Percentiles rank a stretch among this genome's conserved stretches.
These are phyloP conservation scores for Dothiorella sarmentorum DNA, from an alignment of 2,329 filamentous ascomycete species.

Conservation along the genomic window DNA sequence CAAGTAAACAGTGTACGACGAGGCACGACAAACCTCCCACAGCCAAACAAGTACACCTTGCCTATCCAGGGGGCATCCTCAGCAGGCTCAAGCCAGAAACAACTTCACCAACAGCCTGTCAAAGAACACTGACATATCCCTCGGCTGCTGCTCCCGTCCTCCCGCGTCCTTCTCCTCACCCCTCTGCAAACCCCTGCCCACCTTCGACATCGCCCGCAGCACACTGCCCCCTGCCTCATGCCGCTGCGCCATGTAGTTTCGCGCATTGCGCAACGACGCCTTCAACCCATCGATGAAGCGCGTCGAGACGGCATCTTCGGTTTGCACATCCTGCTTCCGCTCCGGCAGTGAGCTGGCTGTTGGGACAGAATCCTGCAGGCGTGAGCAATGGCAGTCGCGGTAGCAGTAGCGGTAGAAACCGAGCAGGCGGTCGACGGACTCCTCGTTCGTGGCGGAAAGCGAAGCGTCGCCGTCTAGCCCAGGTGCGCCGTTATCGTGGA, in stretches of 20 bases:
- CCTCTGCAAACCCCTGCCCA: constrained; percentile 16
- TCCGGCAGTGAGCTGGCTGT: background rate
- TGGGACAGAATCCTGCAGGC: background rate
- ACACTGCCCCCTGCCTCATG: constrained; percentile 25
- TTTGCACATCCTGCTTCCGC: background rate
- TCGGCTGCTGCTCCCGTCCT: background rate
- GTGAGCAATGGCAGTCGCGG: constrained; percentile 27
- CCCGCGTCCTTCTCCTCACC: no score
- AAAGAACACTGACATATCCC: constrained; percentile 37
- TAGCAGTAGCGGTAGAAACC: constrained; percentile 35
- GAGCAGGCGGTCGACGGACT: constrained; percentile 29
- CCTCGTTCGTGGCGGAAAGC: constrained; percentile 23
- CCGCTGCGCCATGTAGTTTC: constrained; percentile 19
- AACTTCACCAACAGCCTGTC: constrained; percentile 36
- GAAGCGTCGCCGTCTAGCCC: no score
- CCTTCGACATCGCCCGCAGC: constrained; percentile 20
- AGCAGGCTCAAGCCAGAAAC: constrained; percentile 21
- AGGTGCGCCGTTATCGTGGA: background rate
- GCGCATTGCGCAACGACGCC: constrained; percentile 24
- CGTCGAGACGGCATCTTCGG: background rate
- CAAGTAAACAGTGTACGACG: no score
- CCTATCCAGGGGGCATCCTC: no score
- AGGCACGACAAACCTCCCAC: no score
- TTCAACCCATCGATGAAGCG: constrained; percentile 32
- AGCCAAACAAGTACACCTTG: no score